Base-by-base conservation (phyloP, 441 rosid genomes). In the Omphalea diandra region DNA sequence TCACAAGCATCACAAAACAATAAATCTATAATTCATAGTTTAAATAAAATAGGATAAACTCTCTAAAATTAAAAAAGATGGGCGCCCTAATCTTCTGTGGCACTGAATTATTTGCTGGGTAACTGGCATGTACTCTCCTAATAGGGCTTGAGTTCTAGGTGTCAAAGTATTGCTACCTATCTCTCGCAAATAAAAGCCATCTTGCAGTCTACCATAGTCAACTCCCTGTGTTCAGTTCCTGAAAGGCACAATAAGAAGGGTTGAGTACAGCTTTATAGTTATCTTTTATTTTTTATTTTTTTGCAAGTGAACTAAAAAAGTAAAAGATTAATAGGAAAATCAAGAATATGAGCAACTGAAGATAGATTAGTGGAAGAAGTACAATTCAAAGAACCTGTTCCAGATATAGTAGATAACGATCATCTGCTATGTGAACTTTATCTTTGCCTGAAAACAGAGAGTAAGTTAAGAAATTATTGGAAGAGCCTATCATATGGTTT, bases 1-100 rank as follows among this genome's bases (percentile, higher is more conserved):
- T 59, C 44, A 35, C 64, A 59, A 33, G 64, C 44, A 59, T 59
- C 27, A 20, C 27, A 59, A 59, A 35, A 17, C 14, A 59, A 9
- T 17, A 8, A 24, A 9, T 26, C 6, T 2, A 27, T 7, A 1
- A 7, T 7, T 1, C 22, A 18, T 10, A 24, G 2, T n/a, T 27
- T 24, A 26, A 54, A 54, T 22, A 54, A 9, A 1, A 0, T 54
- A 54, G 59, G 59, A 54, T 27, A n/a, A 54, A 10, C 24, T 11
- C 26, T 26, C 2, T 24, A 1, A 24, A 24, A 54, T 15, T 5
- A 54, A 10, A 54, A 54, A 24, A 26, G 32, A 54, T 7, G 33
- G 32, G 26, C 26, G 59, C 12, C 32, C 17, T 54, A 54, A 54
- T 14, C 58, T 0, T 22, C 32, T 54, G 26, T 54, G 32, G 12